These are phyloP conservation scores for Pseudomicrostroma phylloplanum DNA, from an alignment of 1,284 basidiomycete species.

Conservation along the genomic window DNA sequence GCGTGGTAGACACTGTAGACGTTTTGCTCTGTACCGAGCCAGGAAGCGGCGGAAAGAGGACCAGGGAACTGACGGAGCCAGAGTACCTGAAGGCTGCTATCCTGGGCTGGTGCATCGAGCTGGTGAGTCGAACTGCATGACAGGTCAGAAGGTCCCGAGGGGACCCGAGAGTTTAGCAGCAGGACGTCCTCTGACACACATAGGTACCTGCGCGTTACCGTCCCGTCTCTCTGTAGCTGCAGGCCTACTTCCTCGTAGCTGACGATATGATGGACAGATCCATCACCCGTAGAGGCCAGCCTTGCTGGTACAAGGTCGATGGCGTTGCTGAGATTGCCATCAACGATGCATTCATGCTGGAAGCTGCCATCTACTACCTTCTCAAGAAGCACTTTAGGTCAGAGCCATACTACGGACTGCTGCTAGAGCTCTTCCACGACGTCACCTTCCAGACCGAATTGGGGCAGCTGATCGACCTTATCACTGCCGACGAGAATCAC, in stretches of 20 bases:
- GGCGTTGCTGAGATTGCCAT: constrained; percentile 78
- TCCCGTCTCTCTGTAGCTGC: constrained; percentile 60
- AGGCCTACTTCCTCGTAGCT: constrained; percentile 95
- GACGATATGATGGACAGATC: constrained; percentile 97
- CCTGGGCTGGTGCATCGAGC: constrained; percentile 91
- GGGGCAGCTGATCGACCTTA: constrained; percentile 89
- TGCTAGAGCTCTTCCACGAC: constrained; percentile 86
- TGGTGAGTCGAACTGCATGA: constrained; percentile 58
- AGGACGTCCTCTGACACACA: not conserved
- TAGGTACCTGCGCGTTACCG: too few species aligned
- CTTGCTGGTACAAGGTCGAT: constrained; percentile 74
- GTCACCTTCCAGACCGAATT: constrained; percentile 90
- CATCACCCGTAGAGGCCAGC: constrained; percentile 92
- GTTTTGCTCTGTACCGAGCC: constrained; percentile 62
- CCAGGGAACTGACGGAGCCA: constrained; percentile 36
- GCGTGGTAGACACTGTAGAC: constrained; percentile 86
- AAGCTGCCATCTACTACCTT: constrained; percentile 84
- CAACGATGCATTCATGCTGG: constrained; percentile 96
- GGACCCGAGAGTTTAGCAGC: too few species aligned
- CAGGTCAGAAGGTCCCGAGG: not conserved
- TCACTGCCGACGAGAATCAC: constrained; percentile 83
- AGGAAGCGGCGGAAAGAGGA: constrained; percentile 57
- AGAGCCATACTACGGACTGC: constrained; percentile 75
- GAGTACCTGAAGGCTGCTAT: constrained; percentile 87
- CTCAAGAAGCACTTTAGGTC: constrained; percentile 80